Evolutionary conservation across 805 yeast genomes (phyloP).

Genomic region (Candida jianshihensis): DNA sequence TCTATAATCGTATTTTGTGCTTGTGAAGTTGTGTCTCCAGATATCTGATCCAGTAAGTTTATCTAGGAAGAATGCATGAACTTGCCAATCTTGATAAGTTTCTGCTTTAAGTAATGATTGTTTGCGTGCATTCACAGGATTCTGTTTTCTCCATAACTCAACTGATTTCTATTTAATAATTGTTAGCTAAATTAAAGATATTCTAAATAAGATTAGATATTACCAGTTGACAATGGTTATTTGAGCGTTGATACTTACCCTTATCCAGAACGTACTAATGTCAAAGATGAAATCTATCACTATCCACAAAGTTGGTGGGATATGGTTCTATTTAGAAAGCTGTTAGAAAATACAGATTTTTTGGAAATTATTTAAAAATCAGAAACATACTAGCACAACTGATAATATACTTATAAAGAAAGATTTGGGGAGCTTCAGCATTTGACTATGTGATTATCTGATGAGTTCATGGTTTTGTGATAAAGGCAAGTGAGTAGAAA

Average conservation of each 20-base stretch:
- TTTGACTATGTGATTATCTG: background rate
- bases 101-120: constrained; percentile 44
- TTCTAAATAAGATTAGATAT: no score
- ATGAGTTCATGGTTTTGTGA: background rate
- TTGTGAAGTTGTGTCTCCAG: constrained; percentile 81
- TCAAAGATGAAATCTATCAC: constrained; percentile 34
- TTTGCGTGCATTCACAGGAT: constrained; percentile 40
- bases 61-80: constrained; percentile 42
- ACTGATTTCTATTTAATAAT: constrained; percentile 9
- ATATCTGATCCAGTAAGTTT: constrained; percentile 45
- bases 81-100: constrained; percentile 67
- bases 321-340: constrained; percentile 24
- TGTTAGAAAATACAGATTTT: constrained; percentile 1
- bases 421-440: constrained; percentile 1
- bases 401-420: constrained; percentile 1
- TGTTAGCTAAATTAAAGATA: no score
- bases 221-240: no score
- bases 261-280: constrained; percentile 35
- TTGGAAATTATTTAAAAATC: background rate
- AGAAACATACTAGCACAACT: background rate
- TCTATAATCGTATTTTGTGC: constrained; percentile 75
- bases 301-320: constrained; percentile 36
- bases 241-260: constrained; percentile 8
- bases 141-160: constrained; percentile 25
- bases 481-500: no score